phyloP scores from a whole-genome alignment of 1,139 yeast genomes.

The Yamadazyma membranifaciens region DNA sequence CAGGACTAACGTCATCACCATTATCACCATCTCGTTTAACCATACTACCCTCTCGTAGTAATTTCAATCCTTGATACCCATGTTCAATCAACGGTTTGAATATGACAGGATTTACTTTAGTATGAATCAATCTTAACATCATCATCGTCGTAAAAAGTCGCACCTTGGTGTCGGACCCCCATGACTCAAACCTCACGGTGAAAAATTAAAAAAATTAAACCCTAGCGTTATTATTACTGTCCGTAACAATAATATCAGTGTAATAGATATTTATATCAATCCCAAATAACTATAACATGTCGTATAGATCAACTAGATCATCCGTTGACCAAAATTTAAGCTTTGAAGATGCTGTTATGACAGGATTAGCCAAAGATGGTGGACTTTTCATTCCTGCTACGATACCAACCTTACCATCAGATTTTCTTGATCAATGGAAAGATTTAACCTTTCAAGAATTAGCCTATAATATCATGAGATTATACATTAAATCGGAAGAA shows the following conservation, averaged over 20 bases:
- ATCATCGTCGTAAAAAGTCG: not conserved
- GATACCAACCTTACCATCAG: slow-evolving; percentile 67
- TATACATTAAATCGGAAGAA: slow-evolving; percentile 69
- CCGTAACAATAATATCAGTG: too few relatives aligned
- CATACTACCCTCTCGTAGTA: not conserved
- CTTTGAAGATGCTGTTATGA: slow-evolving; percentile 90
- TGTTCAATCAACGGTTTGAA: slow-evolving; percentile 2
- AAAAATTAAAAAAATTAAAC: not conserved
- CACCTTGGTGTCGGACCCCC: not conserved
- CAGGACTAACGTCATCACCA: not conserved
- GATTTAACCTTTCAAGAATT: slow-evolving; percentile 76
- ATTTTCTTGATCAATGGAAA: slow-evolving; percentile 67
- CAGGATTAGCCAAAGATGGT: slow-evolving; percentile 95
- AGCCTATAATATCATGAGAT: slow-evolving; percentile 81
- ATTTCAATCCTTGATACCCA: slow-evolving; percentile 4
- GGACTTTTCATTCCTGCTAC: slow-evolving; percentile 87
- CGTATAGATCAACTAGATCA: slow-evolving; percentile 87
- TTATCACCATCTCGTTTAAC: not conserved
- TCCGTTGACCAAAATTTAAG: slow-evolving; percentile 50
- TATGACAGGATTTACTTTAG: not conserved
- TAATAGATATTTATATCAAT: too few relatives aligned
- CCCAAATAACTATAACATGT: not conserved
- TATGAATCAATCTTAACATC: not conserved
- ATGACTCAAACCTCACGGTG: too few relatives aligned
- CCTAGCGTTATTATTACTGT: too few relatives aligned